Base-by-base conservation (phyloP, 1,284 basidiomycete species). In the Schizophyllum amplum region DNA sequence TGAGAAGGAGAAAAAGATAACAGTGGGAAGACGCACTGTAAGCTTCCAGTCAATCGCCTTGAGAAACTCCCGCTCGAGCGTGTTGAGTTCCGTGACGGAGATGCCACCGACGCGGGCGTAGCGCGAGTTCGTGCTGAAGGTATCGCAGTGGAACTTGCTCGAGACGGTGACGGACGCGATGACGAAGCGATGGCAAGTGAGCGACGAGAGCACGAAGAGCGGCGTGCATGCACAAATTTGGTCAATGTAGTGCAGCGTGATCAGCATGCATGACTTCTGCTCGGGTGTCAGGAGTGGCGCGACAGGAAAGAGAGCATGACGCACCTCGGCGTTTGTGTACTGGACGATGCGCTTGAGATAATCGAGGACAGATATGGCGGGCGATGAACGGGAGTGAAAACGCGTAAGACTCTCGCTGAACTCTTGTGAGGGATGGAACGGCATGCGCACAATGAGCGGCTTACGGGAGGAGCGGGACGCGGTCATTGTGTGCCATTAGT, bases 101-200 rank as follows among this genome's bases (percentile, higher is more conserved):
- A 97, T 93, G 54, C 94, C 94, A 62, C 94, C 94, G 42, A 98
- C 93, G 74, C 89, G 90, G 63, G 94, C 92, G 72, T 97, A 97
- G 66, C 94, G 83, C 54, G 82, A 83, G 70, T 97, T 97, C 51
- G 91, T 92, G 74, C 91, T 94, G 70, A 97, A 97, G 20, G 86
- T 83, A 73, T 98, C 94, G 71, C 90, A 95, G 55, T 96, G 83
- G 1, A 92, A 91, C 72, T 98, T 97, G 72, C 84, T 89, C 57
- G 91, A 86, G 56, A 94, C 87, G 47, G 88, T 84, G 67, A 95
- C 86, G 63, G 92, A 83, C 54, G 94, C 82, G 72, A 96, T 96
- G 68, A 95, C 80, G 74, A 97, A 97, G 56, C 94, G 92, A 74
- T 97, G 95, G 66, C 94, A 94, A 26, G 95, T 98, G 67, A 96